Percentiles rank a stretch among this genome's conserved stretches.
These are phyloP conservation scores for Sphenostylis stenocarpa DNA, from an alignment of 306 rosid genomes.

Conservation along the genomic window DNA sequence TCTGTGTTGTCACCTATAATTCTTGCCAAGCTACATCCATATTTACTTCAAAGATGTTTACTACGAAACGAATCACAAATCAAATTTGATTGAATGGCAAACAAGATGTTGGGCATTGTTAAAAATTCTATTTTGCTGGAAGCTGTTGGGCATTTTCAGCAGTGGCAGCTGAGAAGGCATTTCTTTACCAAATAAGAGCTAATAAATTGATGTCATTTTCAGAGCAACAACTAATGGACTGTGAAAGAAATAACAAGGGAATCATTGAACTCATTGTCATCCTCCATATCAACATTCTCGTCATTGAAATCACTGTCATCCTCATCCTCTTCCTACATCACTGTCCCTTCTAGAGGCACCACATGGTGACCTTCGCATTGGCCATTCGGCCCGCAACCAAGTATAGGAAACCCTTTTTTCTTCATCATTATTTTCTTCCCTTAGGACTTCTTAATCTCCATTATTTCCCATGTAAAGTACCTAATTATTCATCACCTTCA, in stretches of 20 bases:
- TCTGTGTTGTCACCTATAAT: background rate
- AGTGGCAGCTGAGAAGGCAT: too few relatives aligned
- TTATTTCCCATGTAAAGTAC: background rate
- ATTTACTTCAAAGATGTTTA: background rate
- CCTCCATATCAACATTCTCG: too few relatives aligned
- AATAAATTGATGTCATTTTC: conserved; percentile 33
- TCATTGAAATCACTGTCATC: too few relatives aligned
- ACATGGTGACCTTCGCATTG: too few relatives aligned
- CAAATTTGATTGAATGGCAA: background rate
- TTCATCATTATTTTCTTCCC: background rate
- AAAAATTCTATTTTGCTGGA: too few relatives aligned
- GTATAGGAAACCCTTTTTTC: background rate
- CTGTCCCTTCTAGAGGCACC: too few relatives aligned
- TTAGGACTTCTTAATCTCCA: background rate
- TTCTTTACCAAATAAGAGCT: background rate
- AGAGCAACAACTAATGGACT: conserved; percentile 43
- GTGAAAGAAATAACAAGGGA: background rate
- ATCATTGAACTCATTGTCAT: too few relatives aligned
- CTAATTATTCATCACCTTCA: conserved; percentile 7
- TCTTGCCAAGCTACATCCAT: conserved; percentile 20
- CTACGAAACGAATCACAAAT: background rate
- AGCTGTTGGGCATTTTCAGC: too few relatives aligned
- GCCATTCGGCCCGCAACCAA: too few relatives aligned
- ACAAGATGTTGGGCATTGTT: background rate
- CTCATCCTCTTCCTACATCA: too few relatives aligned